Evolutionary conservation across 1,284 basidiomycete species (phyloP).

Genomic region (Puccinia hordei): DNA sequence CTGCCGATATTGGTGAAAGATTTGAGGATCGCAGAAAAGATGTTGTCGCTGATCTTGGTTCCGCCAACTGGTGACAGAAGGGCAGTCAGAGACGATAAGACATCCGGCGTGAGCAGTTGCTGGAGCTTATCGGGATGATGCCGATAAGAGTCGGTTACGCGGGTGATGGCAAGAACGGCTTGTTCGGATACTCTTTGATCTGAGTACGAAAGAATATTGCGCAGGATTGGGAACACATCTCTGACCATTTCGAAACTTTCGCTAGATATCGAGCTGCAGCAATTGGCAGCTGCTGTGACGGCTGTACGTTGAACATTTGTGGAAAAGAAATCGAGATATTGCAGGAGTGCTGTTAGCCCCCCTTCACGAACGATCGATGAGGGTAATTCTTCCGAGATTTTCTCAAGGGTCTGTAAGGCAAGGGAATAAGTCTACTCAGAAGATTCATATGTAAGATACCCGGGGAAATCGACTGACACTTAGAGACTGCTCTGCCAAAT

Average conservation of each 20-base stretch:
- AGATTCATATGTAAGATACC: background rate
- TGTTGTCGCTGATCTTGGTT: conserved; percentile 71
- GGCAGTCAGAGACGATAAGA: conserved; percentile 78
- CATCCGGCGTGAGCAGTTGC: conserved; percentile 75
- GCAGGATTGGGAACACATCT: conserved; percentile 86
- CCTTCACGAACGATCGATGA: conserved; percentile 90
- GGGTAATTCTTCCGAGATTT: conserved; percentile 93
- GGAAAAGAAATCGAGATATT: conserved; percentile 94
- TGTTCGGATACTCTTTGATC: conserved; percentile 92
- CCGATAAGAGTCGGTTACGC: conserved; percentile 84
- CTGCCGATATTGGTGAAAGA: conserved; percentile 78
- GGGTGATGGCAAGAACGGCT: conserved; percentile 86
- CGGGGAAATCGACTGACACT: conserved; percentile 69
- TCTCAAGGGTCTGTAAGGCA: conserved; percentile 78
- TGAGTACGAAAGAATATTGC: conserved; percentile 82
- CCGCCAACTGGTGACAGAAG: conserved; percentile 83
- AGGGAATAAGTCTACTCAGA: conserved; percentile 53
- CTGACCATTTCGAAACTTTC: conserved; percentile 85
- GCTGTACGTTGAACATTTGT: conserved; percentile 94
- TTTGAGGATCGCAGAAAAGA: conserved; percentile 83
- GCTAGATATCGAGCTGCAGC: conserved; percentile 81
- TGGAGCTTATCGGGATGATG: conserved; percentile 79
- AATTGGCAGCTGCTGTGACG: conserved; percentile 91
- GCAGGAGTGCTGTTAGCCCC: conserved; percentile 83
- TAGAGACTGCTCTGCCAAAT: conserved; percentile 91